Evolutionary conservation across 768 basidiomycete species (phyloP), one percentile per base, ranked within the genome.

Genomic region (Mycena kentingensis): DNA sequence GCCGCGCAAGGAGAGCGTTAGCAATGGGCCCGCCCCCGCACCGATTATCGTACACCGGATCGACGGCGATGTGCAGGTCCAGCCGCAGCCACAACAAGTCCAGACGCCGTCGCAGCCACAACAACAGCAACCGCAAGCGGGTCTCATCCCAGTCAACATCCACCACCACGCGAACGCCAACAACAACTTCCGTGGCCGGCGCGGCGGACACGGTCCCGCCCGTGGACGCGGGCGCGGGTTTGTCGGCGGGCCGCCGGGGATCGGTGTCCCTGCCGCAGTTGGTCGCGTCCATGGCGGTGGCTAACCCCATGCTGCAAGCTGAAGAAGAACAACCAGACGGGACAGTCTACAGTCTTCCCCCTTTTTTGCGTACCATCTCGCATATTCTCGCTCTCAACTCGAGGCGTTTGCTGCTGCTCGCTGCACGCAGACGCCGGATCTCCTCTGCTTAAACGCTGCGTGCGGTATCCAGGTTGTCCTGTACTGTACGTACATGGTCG

Each of bases 1-100:
- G 18, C 57, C 49, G 29, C 57, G 57, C 46, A 59, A 55, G 41
- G 57, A 55, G 24, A 59, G 57, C 42, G 52, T 54, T 29, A 51
- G 52, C 11, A 51, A 21, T 4, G 34, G 42, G 1, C 26, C 42
- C 19, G 10, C 26, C 26, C 29, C 27, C 5, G 18, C 44, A n/a
- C 5, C 44, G 10, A 28, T 19, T 31, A 27, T 25, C 41, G n/a
- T 42, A 7, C 41, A 42, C n/a, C 41, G 41, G 12, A 42, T 42
- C 41, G 41, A 42, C 41, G 41, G 18, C 25, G 41, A 42, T n/a
- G 41, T 42, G 5, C 26, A 5, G 24, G 4, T 31, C 27, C 25
- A 46, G 29, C 27, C 26, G 19, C 28, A 5, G 24, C 44, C 19
- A 7, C 35, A 19, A 27, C 32, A 10, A 34, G 32, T n/a, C 32